Evolutionary conservation across 192 early-diverging fungal genomes (phyloP).

Genomic region (Podila horticola): DNA sequence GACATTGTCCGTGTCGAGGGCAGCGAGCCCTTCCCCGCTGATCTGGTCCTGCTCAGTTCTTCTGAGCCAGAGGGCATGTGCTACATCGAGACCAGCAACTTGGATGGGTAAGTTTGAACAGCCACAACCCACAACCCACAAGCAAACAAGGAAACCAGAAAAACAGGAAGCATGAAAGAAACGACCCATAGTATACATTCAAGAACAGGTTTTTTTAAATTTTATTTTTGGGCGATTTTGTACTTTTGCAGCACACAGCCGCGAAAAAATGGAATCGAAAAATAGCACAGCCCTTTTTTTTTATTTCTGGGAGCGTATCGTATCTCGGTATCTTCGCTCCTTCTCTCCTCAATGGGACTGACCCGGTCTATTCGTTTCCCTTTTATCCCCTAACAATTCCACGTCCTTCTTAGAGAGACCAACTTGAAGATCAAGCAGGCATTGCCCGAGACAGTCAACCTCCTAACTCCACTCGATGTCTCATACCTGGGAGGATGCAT

Average conservation of each 20-base stretch:
- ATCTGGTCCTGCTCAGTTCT: slow-evolving; percentile 89
- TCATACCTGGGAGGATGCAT: slow-evolving; percentile 73
- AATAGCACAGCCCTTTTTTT: neutral
- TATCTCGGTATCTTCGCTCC: neutral
- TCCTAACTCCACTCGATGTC: slow-evolving; percentile 78
- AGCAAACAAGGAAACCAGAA: too few species aligned
- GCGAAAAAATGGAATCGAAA: neutral
- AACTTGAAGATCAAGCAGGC: slow-evolving; percentile 98
- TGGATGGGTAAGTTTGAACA: slow-evolving; percentile 82
- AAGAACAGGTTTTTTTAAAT: too few species aligned
- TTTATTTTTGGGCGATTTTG: neutral
- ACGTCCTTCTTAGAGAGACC: slow-evolving; percentile 75
- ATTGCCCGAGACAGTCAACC: slow-evolving; percentile 80
- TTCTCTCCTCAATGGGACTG: neutral
- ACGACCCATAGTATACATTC: too few species aligned
- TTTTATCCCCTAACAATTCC: neutral
- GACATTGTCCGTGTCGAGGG: slow-evolving; percentile 93
- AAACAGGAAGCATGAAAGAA: too few species aligned
- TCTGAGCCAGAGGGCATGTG: slow-evolving; percentile 97
- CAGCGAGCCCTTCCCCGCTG: slow-evolving; percentile 91
- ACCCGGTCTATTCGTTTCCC: neutral
- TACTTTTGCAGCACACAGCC: slow-evolving; percentile 1
- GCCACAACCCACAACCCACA: neutral
- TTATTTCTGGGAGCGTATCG: too few species aligned
- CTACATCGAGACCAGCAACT: slow-evolving; percentile 98